Evolutionary conservation across 2,329 filamentous ascomycete genomes (phyloP).

Genomic region (Penicillium sp.): DNA sequence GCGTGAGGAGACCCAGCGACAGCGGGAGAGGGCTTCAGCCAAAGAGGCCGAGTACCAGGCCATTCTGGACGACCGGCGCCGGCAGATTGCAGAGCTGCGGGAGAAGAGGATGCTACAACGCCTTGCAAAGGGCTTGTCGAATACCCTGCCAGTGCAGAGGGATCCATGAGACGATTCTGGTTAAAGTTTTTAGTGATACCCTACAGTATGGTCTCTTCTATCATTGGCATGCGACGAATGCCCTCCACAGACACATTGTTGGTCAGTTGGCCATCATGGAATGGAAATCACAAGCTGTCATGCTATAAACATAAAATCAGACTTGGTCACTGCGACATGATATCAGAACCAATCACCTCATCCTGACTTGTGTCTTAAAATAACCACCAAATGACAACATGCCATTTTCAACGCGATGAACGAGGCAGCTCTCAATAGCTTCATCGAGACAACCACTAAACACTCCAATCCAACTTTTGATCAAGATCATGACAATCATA

Average conservation of each 20-base stretch:
- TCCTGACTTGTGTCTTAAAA: too few species aligned
- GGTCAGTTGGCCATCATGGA: too few species aligned
- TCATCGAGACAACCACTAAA: constrained; percentile 1
- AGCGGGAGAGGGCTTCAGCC: constrained; percentile 2
- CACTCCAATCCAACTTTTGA: constrained; percentile 11
- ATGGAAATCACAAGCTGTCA: background rate
- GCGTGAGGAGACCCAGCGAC: constrained; percentile 56
- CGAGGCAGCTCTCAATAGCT: background rate
- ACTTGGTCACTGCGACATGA: background rate
- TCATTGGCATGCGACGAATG: background rate
- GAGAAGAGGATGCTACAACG: background rate
- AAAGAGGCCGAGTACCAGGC: background rate
- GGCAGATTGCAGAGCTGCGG: constrained; percentile 1
- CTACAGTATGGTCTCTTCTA: background rate
- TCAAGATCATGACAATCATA: constrained; percentile 24
- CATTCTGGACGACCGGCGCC: background rate
- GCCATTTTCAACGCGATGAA: background rate
- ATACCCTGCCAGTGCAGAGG: background rate
- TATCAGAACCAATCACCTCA: background rate
- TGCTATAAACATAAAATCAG: background rate
- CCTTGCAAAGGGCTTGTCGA: background rate
- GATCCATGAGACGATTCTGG: background rate
- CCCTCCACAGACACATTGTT: too few species aligned
- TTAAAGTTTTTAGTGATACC: constrained; percentile 2
- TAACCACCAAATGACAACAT: too few species aligned